Evolutionary conservation across 441 rosid species (phyloP), one percentile per base, ranked within the genome.

Genomic region (Jatropha podagrica): DNA sequence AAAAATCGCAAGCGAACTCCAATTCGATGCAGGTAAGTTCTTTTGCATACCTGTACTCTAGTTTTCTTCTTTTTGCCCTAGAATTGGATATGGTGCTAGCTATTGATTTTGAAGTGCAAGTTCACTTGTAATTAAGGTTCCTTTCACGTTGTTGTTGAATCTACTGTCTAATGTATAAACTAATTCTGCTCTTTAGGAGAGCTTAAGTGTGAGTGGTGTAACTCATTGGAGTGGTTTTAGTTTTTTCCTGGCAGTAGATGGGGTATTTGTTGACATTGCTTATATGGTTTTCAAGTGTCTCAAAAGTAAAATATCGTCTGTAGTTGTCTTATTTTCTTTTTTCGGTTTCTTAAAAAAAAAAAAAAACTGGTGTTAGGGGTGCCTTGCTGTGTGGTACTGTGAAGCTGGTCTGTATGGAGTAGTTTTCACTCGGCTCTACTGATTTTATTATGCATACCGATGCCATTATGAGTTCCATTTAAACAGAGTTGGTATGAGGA

Each of bases 21-120:
- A 90, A 88, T 87, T 80, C 93, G 87, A 86, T 94, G 97, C 99
- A 96, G 97, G 99, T 94, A 10, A 79, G 90, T 73, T 62, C 54
- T 5, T 79, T 65, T 69, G 20, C 51, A 42, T 37, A 40, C 64
- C 73, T 74, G 26, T n/a, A 11, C 7, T 44, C 41, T 65, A 17
- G 37, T 12, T 11, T 12, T 5, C 59, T 65, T 2, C 4, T 65
- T 56, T 65, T 7, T 66, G 54, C 80, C 77, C 79, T 79, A 64
- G 62, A 79, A 72, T 71, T 78, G 75, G 56, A 54, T n/a, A 10
- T 55, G 55, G 58, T 20, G 54, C 55, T 63, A 56, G 49, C 65
- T 68, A 41, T 27, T 63, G 38, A 77, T 54, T 77, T 71, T 46
- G 74, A n/a, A 68, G 77, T 55, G 62, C 37, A 23, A 67, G 46